Conservation (phyloP, 78 protist genomes). For the slime mould (Dictyostelium discoideum) region DNA sequence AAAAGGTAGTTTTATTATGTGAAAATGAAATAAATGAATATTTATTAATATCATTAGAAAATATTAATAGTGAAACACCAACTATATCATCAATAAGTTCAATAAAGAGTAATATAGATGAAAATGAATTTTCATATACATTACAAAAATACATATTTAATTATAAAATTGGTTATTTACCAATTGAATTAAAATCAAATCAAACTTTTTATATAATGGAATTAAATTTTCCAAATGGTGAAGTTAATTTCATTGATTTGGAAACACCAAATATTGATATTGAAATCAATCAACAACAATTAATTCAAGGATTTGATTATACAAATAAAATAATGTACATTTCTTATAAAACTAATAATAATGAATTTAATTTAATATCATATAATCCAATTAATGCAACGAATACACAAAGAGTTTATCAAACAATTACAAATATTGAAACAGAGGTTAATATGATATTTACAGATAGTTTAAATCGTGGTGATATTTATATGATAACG, state of each 20-base stretch:
- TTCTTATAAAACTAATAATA: background rate
- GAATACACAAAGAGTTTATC: background rate
- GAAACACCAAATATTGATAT: background rate
- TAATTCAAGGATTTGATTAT: background rate
- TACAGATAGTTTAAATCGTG: background rate
- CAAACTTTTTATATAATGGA: background rate
- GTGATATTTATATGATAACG: background rate
- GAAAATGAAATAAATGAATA: background rate
- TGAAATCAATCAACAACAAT: background rate
- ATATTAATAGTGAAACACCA: background rate
- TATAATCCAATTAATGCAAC: background rate
- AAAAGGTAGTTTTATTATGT: background rate
- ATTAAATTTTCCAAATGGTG: background rate
- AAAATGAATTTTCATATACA: background rate
- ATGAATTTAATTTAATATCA: background rate
- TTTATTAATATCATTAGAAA: background rate
- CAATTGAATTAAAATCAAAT: background rate
- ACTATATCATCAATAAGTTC: background rate
- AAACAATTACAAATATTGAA: background rate
- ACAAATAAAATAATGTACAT: background rate
- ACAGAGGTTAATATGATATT: background rate
- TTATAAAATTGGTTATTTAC: background rate
- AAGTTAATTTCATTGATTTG: background rate
- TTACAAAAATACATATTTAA: background rate
- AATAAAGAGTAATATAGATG: background rate